A percentile compares a stretch with the other conserved stretches of the same genome.
Evolutionary conservation across 306 rosid species (phyloP).

Genomic region (Potentilla sterilis): DNA sequence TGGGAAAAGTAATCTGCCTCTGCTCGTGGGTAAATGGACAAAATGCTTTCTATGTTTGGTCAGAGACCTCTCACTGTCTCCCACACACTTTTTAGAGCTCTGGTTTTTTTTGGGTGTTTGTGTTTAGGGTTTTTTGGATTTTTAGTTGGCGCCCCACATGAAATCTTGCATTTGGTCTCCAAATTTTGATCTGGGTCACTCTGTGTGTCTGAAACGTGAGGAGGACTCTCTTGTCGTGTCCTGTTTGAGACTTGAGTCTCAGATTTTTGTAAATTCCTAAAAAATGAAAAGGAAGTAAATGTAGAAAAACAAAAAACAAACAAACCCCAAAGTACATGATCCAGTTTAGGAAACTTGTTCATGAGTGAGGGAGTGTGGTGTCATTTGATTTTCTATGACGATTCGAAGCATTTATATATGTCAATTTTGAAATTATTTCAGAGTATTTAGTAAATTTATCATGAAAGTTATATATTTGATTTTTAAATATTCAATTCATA

Average conservation of each 20-base stretch:
- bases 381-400: neutral
- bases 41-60: neutral
- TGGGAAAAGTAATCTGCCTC: too few relatives aligned
- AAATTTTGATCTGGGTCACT: neutral
- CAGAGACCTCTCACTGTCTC: neutral
- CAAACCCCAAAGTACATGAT: neutral
- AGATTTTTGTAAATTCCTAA: neutral
- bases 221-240: neutral
- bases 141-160: conserved; percentile 13
- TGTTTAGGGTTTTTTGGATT: conserved; percentile 12
- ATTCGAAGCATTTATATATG: too few relatives aligned
- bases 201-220: neutral
- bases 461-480: too few relatives aligned
- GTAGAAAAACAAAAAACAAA: too few relatives aligned
- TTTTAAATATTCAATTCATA: too few relatives aligned
- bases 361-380: neutral
- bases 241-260: neutral
- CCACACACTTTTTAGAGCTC: neutral
- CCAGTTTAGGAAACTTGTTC: neutral
- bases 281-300: neutral
- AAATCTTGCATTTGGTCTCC: neutral
- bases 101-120: neutral
- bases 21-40: neutral
- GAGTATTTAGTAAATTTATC: too few relatives aligned
- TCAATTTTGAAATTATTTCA: too few relatives aligned